Percentiles rank a stretch among this genome's conserved stretches.
These are phyloP conservation scores for Penicillium verhagenii DNA, from an alignment of 495 filamentous ascomycete species.

Conservation along the genomic window DNA sequence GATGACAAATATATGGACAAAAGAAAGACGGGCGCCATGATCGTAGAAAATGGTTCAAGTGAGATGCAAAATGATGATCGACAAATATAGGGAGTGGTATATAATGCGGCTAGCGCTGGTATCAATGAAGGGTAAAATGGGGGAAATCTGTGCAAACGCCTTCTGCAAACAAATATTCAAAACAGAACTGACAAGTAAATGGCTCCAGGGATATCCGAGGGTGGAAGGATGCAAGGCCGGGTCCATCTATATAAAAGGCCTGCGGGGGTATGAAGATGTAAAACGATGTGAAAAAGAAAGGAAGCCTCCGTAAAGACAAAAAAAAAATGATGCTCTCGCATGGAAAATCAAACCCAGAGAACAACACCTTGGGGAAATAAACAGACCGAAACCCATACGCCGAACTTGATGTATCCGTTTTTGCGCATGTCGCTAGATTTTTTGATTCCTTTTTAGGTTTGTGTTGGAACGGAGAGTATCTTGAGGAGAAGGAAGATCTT, in stretches of 20 bases:
- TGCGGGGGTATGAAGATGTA: constrained; percentile 40
- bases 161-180: constrained; percentile 16
- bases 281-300: constrained; percentile 21
- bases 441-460: constrained; percentile 19
- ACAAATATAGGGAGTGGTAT: constrained; percentile 26
- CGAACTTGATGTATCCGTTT: constrained; percentile 32
- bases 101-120: constrained; percentile 40
- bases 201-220: constrained; percentile 20
- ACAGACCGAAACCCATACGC: constrained; percentile 40
- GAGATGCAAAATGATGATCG: constrained; percentile 17
- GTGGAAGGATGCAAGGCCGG: constrained; percentile 38
- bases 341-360: constrained; percentile 22
- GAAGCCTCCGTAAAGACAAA: constrained; percentile 16
- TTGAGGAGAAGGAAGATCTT: constrained; percentile 16
- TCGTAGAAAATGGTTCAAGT: constrained; percentile 20
- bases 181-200: constrained; percentile 19
- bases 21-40: constrained; percentile 30
- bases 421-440: constrained; percentile 29
- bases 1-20: constrained; percentile 29
- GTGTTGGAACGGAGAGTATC: neutral
- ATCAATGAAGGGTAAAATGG: constrained; percentile 26
- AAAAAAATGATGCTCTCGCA: constrained; percentile 8
- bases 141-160: constrained; percentile 30
- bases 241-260: constrained; percentile 42
- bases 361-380: constrained; percentile 26